phyloP scores from a whole-genome alignment of 2,329 filamentous ascomycete genomes.

The Neonectria punicea region DNA sequence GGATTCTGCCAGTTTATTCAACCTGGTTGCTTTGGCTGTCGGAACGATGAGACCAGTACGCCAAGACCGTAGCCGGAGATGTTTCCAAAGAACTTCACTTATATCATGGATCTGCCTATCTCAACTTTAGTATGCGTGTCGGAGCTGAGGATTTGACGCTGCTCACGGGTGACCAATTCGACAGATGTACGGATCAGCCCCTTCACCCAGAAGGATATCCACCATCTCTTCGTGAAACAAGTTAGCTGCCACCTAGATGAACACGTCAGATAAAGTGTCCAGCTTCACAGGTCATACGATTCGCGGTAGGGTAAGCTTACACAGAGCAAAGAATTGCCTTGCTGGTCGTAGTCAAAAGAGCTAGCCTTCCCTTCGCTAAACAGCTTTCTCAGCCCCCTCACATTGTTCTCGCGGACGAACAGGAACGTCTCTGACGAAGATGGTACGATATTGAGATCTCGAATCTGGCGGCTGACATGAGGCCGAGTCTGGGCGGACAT shows the following conservation, averaged over 20 bases:
- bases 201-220: neutral
- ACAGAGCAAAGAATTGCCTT: neutral
- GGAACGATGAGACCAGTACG: neutral
- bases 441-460: neutral
- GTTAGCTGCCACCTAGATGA: neutral
- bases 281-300: neutral
- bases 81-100: neutral
- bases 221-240: neutral
- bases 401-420: neutral
- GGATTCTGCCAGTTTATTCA: neutral
- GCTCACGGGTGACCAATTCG: neutral
- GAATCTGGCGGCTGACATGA: neutral
- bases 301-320: neutral
- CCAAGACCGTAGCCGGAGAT: neutral
- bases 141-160: neutral
- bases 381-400: neutral
- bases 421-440: neutral
- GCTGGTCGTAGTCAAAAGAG: neutral
- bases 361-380: neutral
- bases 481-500: neutral
- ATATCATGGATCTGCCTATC: neutral
- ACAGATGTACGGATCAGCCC: neutral
- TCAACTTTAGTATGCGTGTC: neutral
- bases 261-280: neutral
- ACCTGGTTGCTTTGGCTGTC: neutral